Conservation (phyloP, 805 yeast species). For the Cyberlindnera subsufficiens region DNA sequence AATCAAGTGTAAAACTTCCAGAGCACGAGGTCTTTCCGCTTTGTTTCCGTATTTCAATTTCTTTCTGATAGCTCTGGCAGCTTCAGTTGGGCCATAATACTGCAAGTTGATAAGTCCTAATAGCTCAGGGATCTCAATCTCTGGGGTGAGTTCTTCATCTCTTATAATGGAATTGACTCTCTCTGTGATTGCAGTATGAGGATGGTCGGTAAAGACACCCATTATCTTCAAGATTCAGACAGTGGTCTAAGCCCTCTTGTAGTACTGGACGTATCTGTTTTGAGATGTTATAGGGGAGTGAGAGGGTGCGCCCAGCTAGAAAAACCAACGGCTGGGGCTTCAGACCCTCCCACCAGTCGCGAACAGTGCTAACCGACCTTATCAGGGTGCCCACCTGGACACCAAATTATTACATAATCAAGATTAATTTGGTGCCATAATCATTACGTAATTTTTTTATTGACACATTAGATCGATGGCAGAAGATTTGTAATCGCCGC, state of each 20-base stretch:
- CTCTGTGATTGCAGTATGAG: conserved; percentile 66
- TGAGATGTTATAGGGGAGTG: not conserved
- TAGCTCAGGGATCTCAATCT: conserved; percentile 29
- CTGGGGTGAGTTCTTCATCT: conserved; percentile 25
- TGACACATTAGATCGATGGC: no score
- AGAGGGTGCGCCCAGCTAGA: not conserved
- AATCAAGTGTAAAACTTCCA: conserved; percentile 53
- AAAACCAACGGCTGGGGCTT: not conserved
- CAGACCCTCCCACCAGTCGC: not conserved
- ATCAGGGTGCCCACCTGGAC: not conserved
- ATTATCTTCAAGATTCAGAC: conserved; percentile 19
- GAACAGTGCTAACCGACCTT: no score
- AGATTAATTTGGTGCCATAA: no score
- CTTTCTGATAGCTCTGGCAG: conserved; percentile 88
- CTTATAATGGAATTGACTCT: conserved; percentile 47
- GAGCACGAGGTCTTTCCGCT: conserved; percentile 60
- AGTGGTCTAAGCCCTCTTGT: not conserved
- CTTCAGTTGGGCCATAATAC: conserved; percentile 52
- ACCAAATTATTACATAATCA: not conserved
- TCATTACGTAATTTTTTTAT: no score
- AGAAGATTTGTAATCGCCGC: no score
- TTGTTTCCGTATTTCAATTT: conserved; percentile 77
- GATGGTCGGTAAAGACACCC: conserved; percentile 56
- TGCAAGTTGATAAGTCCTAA: conserved; percentile 28
- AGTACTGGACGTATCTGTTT: not conserved